Base-by-base conservation (phyloP, 2,329 filamentous ascomycete genomes). In the Xylogone sp. region DNA sequence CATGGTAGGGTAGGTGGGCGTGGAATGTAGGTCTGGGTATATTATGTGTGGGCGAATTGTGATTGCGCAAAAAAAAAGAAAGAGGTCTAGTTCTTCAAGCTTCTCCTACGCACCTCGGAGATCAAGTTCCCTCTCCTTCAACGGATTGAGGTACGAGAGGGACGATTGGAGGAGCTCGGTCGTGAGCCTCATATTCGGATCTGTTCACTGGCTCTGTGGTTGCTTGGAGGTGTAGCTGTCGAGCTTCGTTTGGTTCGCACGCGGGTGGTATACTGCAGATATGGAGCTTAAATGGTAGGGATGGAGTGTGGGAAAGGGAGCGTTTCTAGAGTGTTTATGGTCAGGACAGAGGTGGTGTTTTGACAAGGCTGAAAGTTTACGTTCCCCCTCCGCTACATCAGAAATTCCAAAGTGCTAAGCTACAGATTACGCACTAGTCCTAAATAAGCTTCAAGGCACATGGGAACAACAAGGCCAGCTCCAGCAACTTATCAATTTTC, bases 51-150 rank as follows among this genome's bases (percentile, higher is more conserved):
- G 5, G 10, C 10, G 24, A 10, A 10, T 27, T 27, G 5, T 27
- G 24, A 27, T 10, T 27, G 24, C 24, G n/a, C n/a, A n/a, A n/a
- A n/a, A n/a, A n/a, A n/a, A n/a, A n/a, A n/a, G n/a, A n/a, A n/a
- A n/a, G n/a, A n/a, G n/a, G n/a, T n/a, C n/a, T 27, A 6, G 5
- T 27, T 27, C 24, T 27, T 10, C 24, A 10, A 10, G 24, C 6
- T 39, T 39, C n/a, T 24, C n/a, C 58, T 63, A 83, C 91, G 84
- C 88, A 97, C 94, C 94, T 96, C 94, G 86, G 66, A 99, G 90
- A 79, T 97, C 92, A 71, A 99, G 84, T 83, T 99, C 94, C 73
- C 94, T 90, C 82, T 99, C 94, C 77, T 94, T 96, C 72, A 99
- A 83, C 70, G 93, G 92, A 75, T 97, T 99, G 75, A 97, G 88